A percentile compares a stretch with the other conserved stretches of the same genome.
Evolutionary conservation across 371 early-diverging fungal species (phyloP).

Genomic region (Mucor velutinosus): DNA sequence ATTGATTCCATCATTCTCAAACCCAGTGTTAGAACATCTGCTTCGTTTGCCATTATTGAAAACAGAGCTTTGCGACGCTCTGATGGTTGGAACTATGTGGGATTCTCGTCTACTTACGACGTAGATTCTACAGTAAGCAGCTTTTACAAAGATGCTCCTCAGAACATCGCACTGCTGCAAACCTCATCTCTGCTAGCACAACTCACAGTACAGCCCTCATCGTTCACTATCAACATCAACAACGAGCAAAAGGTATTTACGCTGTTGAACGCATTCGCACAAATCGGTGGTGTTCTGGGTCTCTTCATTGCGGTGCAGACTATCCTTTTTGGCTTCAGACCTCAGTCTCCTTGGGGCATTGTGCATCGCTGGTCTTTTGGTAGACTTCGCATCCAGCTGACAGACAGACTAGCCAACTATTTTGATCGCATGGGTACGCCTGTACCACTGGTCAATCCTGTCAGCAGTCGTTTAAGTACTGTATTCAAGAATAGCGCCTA

Average conservation of each 20-base stretch:
- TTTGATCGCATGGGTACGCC: conserved; percentile 26
- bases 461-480: conserved; percentile 21
- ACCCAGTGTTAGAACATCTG: background rate
- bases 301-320: conserved; percentile 35
- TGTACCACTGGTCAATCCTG: conserved; percentile 38
- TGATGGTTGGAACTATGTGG: conserved; percentile 21
- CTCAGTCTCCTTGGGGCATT: conserved; percentile 43
- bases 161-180: background rate
- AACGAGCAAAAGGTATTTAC: conserved; percentile 30
- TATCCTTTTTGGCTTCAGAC: conserved; percentile 40
- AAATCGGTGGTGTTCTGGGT: conserved; percentile 38
- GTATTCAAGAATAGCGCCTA: background rate
- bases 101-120: conserved; percentile 3
- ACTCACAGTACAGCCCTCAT: conserved; percentile 17
- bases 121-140: background rate
- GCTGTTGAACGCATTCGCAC: conserved; percentile 29
- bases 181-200: background rate
- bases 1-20: background rate
- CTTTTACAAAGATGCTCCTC: background rate
- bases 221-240: background rate
- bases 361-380: conserved; percentile 45
- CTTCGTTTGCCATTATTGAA: background rate
- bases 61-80: background rate
- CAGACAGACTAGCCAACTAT: conserved; percentile 19
- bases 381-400: conserved; percentile 17